A percentile compares a stretch with the other conserved stretches of the same genome.
These are phyloP conservation scores for Acanthamoeba sp. DNA, from an alignment of 208 protist species.

Conservation along the genomic window DNA sequence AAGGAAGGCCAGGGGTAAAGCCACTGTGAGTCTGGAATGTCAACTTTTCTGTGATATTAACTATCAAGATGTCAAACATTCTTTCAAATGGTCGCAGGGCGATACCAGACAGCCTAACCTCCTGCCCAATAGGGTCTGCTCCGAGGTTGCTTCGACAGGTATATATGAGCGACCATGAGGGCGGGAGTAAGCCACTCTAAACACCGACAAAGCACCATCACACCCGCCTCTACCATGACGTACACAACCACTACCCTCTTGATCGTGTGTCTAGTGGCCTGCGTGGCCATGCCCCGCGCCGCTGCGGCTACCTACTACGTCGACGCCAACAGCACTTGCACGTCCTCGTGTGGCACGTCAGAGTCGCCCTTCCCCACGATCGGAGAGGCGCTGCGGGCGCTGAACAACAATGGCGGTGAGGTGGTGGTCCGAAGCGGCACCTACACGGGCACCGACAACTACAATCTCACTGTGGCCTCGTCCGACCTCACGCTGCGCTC, in stretches of 20 bases:
- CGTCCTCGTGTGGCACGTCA: neutral
- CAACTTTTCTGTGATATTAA: no score
- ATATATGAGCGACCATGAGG: no score
- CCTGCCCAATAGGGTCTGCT: no score
- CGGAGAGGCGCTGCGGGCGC: neutral
- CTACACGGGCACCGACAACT: conserved; percentile 10
- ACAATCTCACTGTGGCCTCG: conserved; percentile 11
- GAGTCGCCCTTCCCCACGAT: neutral
- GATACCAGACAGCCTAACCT: no score
- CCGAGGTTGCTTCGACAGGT: no score
- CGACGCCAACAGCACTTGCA: conserved; percentile 35
- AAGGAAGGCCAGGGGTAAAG: no score
- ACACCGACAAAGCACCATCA: no score
- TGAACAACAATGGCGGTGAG: neutral
- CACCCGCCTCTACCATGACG: neutral
- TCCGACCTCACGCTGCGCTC: neutral
- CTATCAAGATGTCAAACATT: no score
- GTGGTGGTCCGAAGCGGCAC: neutral
- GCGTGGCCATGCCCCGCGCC: neutral
- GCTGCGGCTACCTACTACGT: neutral
- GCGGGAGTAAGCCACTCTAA: no score
- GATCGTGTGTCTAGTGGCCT: neutral
- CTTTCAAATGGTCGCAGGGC: no score
- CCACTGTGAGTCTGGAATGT: no score
- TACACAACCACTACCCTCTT: neutral